These are phyloP conservation scores for Drechmeria coniospora DNA, from an alignment of 2,329 filamentous ascomycete genomes.

Conservation along the genomic window DNA sequence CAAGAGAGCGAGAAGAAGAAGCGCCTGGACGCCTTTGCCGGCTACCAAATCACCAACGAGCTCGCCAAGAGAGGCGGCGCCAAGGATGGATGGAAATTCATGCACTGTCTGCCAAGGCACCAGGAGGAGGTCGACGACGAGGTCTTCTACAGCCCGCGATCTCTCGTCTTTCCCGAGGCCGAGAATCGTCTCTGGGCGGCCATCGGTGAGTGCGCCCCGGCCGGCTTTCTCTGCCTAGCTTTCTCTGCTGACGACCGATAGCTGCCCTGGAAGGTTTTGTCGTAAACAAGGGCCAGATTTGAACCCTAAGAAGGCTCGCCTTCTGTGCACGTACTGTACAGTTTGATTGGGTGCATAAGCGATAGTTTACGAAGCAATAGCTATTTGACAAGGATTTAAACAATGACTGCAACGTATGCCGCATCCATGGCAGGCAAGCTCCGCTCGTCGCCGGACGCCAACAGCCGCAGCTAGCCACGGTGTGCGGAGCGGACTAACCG, in stretches of 20 bases:
- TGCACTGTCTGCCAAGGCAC: conserved; percentile 93
- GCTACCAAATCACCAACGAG: conserved; percentile 83
- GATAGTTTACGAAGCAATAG: conserved; percentile 3
- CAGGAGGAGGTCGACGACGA: conserved; percentile 86
- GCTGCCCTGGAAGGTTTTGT: conserved; percentile 78
- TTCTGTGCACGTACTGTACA: background rate
- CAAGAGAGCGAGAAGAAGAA: conserved; percentile 75
- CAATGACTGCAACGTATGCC: too few relatives aligned
- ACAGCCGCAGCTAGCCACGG: background rate
- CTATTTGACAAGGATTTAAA: conserved; percentile 5
- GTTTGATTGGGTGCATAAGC: conserved; percentile 2
- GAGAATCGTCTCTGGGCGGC: conserved; percentile 92
- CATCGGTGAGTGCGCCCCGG: conserved; percentile 39
- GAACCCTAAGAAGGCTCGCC: conserved; percentile 1
- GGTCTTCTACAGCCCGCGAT: conserved; percentile 78
- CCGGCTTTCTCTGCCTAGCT: background rate
- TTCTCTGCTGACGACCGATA: conserved; percentile 10
- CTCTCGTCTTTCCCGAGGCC: conserved; percentile 82
- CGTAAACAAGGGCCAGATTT: conserved; percentile 78
- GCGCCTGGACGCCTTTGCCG: conserved; percentile 65
- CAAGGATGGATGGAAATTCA: conserved; percentile 85
- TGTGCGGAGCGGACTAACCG: conserved; percentile 40
- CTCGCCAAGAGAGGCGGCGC: conserved; percentile 74
- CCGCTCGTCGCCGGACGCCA: conserved; percentile 7
- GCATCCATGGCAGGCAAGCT: too few relatives aligned